Evolutionary conservation across 1,139 yeast genomes (phyloP), one percentile per base, ranked within the genome.

Genomic region (Ogataea hybrid): DNA sequence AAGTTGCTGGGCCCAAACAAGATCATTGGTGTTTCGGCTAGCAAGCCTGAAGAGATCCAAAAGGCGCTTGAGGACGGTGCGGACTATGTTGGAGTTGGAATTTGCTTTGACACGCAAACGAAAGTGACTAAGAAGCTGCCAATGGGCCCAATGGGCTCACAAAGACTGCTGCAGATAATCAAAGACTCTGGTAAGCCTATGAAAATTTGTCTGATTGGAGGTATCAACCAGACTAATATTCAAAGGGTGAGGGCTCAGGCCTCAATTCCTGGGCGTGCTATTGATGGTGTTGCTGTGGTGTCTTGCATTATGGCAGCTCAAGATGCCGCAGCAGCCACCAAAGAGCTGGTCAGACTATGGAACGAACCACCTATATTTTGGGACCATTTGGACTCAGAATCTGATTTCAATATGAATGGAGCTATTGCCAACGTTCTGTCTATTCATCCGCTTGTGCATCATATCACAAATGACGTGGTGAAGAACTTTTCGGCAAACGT

Each of bases 21-120:
- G 65, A 82, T 90, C 46, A 61, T 90, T 34, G 97, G 97, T 1
- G 81, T 90, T 41, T 81, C 92, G 31, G 85, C 87, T 32, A 77
- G 83, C 6, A 70, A 69, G 32, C 70, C 70, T 0, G 68, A 70
- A 3, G 95, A 88, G 57, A 78, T 83, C 1, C 65, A 69, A 31
- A 64, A 62, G 25, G 89, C 84, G 0, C 71, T 83, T 32, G 58
- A 60, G 2, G 67, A 61, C 12, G 68, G 75, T 34, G 83, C 85
- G 6, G 96, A 89, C 58, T 88, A 89, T 58, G 78, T 89, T 42
- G 97, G 97, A 0, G 73, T 89, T 49, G 97, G 97, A 2, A 82
- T 94, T 2, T 78, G 85, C 3, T 90, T 75, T 60, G 77, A 80
- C 14, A 89, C 97, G 0, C 58, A 61, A 11, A 89, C 97, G 2